Evolutionary conservation across 2,329 filamentous ascomycete genomes (phyloP).

Genomic region (Arthrobotrys conoides): DNA sequence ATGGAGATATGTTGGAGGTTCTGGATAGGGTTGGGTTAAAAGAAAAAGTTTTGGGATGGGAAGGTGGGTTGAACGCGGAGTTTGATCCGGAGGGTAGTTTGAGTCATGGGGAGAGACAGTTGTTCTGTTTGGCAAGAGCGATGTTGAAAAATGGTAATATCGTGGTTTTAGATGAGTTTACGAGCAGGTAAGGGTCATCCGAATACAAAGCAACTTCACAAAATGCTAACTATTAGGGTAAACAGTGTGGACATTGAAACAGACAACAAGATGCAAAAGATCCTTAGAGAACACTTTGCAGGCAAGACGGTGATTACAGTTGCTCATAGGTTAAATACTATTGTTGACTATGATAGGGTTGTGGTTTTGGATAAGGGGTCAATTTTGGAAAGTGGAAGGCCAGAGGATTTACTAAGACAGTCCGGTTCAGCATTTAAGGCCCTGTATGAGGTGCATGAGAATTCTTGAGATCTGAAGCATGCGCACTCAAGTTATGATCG

Average conservation of each 20-base stretch:
- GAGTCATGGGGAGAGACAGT: constrained; percentile 66
- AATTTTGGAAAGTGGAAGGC: constrained; percentile 92
- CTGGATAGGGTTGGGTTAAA: constrained; percentile 45
- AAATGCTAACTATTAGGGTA: not conserved
- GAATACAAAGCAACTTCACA: too few species aligned
- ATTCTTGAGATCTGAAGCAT: not conserved
- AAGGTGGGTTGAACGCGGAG: constrained; percentile 34
- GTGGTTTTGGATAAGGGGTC: constrained; percentile 90
- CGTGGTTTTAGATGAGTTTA: constrained; percentile 55
- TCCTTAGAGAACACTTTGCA: constrained; percentile 39
- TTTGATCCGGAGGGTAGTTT: constrained; percentile 52
- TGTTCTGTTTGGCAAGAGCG: constrained; percentile 70
- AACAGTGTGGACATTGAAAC: constrained; percentile 56
- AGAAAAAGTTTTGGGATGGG: constrained; percentile 43
- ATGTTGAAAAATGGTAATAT: constrained; percentile 65
- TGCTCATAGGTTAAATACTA: constrained; percentile 49
- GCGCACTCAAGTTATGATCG: too few species aligned
- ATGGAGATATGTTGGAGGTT: constrained; percentile 36
- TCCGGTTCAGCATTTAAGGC: constrained; percentile 77
- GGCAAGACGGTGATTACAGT: constrained; percentile 51
- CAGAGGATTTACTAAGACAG: constrained; percentile 80
- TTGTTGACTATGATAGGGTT: constrained; percentile 80
- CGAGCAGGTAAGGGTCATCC: constrained; percentile 38
- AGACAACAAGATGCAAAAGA: constrained; percentile 52
- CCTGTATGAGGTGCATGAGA: constrained; percentile 47